These are phyloP conservation scores for Ambrosia artemisiifolia DNA, from an alignment of 129 eudicot genomes.

Conservation along the genomic window DNA sequence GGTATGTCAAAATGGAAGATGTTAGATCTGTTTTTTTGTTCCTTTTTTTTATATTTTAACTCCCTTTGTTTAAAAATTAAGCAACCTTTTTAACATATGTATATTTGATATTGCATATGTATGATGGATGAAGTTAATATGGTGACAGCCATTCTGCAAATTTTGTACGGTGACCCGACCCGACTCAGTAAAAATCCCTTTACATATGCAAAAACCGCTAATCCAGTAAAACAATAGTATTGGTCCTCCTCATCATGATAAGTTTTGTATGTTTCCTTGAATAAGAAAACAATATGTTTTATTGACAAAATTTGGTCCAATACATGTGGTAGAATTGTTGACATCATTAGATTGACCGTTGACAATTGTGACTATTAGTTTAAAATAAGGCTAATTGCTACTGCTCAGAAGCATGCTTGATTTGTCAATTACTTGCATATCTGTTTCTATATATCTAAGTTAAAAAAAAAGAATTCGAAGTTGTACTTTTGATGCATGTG, in stretches of 20 bases:
- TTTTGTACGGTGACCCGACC: not conserved
- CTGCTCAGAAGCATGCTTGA: not conserved
- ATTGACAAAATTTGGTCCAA: not conserved
- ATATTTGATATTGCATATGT: not conserved
- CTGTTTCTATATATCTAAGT: not conserved
- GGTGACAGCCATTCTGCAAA: not conserved
- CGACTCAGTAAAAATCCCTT: no score
- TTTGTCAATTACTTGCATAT: not conserved
- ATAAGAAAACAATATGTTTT: not conserved
- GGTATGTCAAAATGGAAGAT: not conserved
- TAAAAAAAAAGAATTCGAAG: not conserved
- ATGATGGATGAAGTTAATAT: not conserved
- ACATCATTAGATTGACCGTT: not conserved
- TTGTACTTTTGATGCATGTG: not conserved
- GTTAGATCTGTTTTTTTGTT: not conserved
- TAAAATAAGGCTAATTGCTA: not conserved
- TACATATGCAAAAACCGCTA: no score
- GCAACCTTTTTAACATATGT: not conserved
- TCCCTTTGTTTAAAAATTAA: not conserved
- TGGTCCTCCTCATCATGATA: not conserved
- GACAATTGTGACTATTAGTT: not conserved
- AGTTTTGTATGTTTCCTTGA: not conserved
- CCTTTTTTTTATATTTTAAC: no score
- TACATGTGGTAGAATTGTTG: not conserved
- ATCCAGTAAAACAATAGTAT: not conserved